These are phyloP conservation scores for Glutinoglossum americanum DNA, from an alignment of 495 filamentous ascomycete species.

Conservation along the genomic window DNA sequence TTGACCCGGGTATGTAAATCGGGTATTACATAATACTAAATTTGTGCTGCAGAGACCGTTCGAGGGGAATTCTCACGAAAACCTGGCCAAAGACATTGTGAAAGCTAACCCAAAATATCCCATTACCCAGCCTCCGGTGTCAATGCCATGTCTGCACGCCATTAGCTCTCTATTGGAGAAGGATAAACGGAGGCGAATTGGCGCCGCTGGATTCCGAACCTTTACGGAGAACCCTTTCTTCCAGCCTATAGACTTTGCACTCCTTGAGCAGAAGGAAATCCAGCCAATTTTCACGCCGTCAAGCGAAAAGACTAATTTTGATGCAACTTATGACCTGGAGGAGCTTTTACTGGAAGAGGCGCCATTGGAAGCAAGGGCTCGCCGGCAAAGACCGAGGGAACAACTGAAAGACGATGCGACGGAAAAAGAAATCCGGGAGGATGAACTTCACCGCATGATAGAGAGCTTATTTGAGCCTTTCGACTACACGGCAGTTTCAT, in stretches of 20 bases:
- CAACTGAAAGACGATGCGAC: slow-evolving; percentile 84
- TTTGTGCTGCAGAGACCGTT: slow-evolving; percentile 49
- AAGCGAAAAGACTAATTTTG: slow-evolving; percentile 95
- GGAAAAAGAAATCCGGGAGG: slow-evolving; percentile 82
- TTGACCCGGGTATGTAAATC: background rate
- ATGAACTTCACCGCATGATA: slow-evolving; percentile 84
- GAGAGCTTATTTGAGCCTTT: slow-evolving; percentile 90
- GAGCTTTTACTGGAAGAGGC: slow-evolving; percentile 89
- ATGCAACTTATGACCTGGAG: slow-evolving; percentile 93
- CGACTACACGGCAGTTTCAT: slow-evolving; percentile 67
- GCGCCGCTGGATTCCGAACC: slow-evolving; percentile 50
- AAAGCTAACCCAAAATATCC: slow-evolving; percentile 70
- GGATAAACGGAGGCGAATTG: slow-evolving; percentile 61
- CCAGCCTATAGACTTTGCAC: slow-evolving; percentile 60
- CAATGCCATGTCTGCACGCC: slow-evolving; percentile 65
- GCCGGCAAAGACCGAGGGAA: slow-evolving; percentile 82
- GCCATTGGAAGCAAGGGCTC: slow-evolving; percentile 75
- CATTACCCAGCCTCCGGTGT: slow-evolving; percentile 73
- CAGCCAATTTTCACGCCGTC: slow-evolving; percentile 82
- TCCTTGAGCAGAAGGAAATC: slow-evolving; percentile 70
- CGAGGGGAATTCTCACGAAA: slow-evolving; percentile 64
- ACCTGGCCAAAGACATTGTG: slow-evolving; percentile 58
- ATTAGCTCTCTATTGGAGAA: slow-evolving; percentile 62
- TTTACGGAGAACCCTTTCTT: slow-evolving; percentile 85
- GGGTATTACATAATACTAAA: background rate